Base-by-base conservation (phyloP, 2,329 filamentous ascomycete species). In the Ascochyta rabiei region DNA sequence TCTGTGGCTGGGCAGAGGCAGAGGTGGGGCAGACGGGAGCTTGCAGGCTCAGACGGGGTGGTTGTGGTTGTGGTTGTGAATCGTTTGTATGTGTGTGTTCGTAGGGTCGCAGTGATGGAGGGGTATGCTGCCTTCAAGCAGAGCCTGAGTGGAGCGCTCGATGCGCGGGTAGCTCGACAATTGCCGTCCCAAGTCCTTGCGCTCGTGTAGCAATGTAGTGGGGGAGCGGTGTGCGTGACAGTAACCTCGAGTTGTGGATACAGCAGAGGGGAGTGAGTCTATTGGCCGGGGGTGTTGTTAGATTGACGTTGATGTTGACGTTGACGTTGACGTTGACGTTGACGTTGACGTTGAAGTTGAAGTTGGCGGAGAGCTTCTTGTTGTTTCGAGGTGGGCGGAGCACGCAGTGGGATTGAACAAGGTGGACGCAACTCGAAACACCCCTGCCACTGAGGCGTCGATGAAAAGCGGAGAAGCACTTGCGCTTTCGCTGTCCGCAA, bases 401-500 rank as follows among this genome's bases (percentile, higher is more conserved):
- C 56, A 61, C 59, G 48, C 56, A 49, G 59, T 67, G 64, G 62
- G 61, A 64, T 60, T 48, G 47, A 50, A 60, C 59, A 68, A 62
- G 61, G 64, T 68, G 61, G 59, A 57, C 43, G 54, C 52, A 63
- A 55, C 48, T 51, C 33, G 57, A 59, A 55, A 50, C 62, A 66
- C 65, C 62, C 60, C 60, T 63, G 60, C 62, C 54, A 50, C 28
- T 59, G 59, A 59, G 54, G 64, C 64, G 64, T 62, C 62, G 59
- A 62, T 53, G 60, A 60, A 65, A 67, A 68, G 64, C 62, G 62
- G 65, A 66, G 65, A 62, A 62, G 56, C 53, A 51, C 56, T 44
- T 47, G 49, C 53, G 54, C 53, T 48, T 46, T 42, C 24, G 24
- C 33, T 35, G 16, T 35, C 9, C 42, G 15, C n/a, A 43, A 50